Conservation (phyloP, 306 rosid species). For the Erythrophleum fordii region DNA sequence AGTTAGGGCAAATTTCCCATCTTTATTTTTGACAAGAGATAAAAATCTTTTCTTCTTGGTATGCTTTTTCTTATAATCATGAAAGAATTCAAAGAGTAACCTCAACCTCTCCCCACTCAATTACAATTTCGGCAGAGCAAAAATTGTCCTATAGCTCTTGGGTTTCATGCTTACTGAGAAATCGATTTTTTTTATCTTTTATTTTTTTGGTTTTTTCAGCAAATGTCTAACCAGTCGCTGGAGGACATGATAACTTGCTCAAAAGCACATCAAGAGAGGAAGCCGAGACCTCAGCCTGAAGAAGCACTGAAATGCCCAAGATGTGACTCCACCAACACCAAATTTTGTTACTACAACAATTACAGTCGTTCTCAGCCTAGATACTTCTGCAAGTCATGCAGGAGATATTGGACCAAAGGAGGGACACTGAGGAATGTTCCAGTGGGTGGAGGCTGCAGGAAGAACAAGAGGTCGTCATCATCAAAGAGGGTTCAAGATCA, state of each 20-base stretch:
- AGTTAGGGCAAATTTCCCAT: conserved; percentile 31
- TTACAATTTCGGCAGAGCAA: not conserved
- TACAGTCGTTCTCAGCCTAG: conserved; percentile 76
- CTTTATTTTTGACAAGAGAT: not conserved
- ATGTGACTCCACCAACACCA: conserved; percentile 77
- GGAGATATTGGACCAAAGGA: conserved; percentile 82
- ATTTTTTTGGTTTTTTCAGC: conserved; percentile 57
- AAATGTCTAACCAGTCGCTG: conserved; percentile 55
- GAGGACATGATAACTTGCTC: conserved; percentile 63
- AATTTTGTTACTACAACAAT: conserved; percentile 82
- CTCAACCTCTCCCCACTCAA: not conserved
- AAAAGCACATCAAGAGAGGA: conserved; percentile 53
- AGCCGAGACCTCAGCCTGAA: conserved; percentile 64
- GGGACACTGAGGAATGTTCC: conserved; percentile 78
- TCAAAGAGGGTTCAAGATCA: conserved; percentile 57
- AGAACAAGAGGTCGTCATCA: conserved; percentile 64
- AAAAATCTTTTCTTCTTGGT: not conserved
- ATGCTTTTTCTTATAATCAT: not conserved
- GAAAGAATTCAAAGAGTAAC: not conserved
- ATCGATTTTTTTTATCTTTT: not conserved
- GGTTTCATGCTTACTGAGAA: not conserved
- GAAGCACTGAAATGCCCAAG: conserved; percentile 72
- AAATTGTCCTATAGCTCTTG: not conserved
- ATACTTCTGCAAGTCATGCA: conserved; percentile 76
- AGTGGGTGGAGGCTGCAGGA: conserved; percentile 79